Evolutionary conservation across 2,329 filamentous ascomycete species (phyloP), one percentile per base, ranked within the genome.

Genomic region (Colletotrichum nymphaeae): DNA sequence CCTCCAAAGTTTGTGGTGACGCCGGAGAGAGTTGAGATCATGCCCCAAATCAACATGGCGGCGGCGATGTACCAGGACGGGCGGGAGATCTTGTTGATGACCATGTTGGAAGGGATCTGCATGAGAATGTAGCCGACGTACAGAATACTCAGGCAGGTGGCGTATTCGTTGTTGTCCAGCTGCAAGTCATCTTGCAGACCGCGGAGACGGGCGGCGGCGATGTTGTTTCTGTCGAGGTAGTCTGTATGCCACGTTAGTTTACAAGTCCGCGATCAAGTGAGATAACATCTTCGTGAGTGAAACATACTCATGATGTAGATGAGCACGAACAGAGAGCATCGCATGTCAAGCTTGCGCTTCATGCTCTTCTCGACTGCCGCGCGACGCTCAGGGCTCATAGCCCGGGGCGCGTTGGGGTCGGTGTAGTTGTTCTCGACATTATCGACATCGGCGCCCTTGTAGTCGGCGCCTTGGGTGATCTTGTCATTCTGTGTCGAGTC

Each of bases 171-270:
- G 76, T 89, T 83, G 53, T 81, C 81, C 74, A 93, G 84, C 1
- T 84, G 79, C 26, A 93, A 82, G 64, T 93, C 92, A 9, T 85
- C 84, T 69, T 93, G 88, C 24, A 94, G 83, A 6, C 92, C 91
- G 78, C 90, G 89, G 65, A 94, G 85, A 26, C 89, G 87, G 1
- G 92, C 92, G 1, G 91, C 88, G 2, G 91, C 91, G 75, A 93
- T 93, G 80, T 93, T 92, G 79, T 92, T 92, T 46, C 91, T 85
- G 77, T 93, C 91, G 35, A 91, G 85, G 80, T 94, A 95, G 82
- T 95, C 71, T 73, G 46, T 7, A 94, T 79, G 83, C 86, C 79
- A 94, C 93, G 78, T 94, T 94, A 84, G 95, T 93, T n/a, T 16
- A 12, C 32, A 35, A 35, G 32, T 35, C 32, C 11, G 35, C 4